Conservation (phyloP, 495 filamentous ascomycete species). For the Trichoderma asperelloides region DNA sequence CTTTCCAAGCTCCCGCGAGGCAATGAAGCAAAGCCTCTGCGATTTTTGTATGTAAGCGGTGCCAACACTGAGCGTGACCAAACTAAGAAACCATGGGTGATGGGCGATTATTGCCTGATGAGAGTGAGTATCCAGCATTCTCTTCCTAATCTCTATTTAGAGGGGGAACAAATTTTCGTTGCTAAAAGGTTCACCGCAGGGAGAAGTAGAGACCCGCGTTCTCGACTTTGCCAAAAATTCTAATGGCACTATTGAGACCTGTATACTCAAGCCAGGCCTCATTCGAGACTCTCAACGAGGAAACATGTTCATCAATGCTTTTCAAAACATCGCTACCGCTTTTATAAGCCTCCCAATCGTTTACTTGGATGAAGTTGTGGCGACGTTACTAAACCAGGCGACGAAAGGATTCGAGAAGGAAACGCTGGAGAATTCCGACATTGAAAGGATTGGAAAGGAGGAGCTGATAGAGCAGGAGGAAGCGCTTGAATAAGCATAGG, state of each 20-base stretch:
- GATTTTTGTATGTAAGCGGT: slow-evolving; percentile 43
- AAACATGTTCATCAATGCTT: slow-evolving; percentile 3
- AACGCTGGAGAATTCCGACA: slow-evolving; percentile 34
- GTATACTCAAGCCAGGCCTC: slow-evolving; percentile 34
- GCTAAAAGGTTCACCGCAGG: slow-evolving; percentile 19
- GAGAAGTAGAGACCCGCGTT: slow-evolving; percentile 34
- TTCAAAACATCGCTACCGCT: not conserved
- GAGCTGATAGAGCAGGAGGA: slow-evolving; percentile 10
- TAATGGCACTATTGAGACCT: slow-evolving; percentile 23
- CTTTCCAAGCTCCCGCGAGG: slow-evolving; percentile 19
- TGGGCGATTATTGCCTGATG: slow-evolving; percentile 35
- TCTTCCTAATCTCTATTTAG: not conserved
- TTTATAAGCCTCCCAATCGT: slow-evolving; percentile 27
- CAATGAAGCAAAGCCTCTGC: slow-evolving; percentile 21
- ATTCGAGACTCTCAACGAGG: slow-evolving; percentile 20
- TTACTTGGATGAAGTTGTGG: slow-evolving; percentile 28
- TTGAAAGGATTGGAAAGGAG: slow-evolving; percentile 32
- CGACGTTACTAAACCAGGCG: slow-evolving; percentile 35
- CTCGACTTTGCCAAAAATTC: slow-evolving; percentile 27
- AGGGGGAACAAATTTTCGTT: not conserved
- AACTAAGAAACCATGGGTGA: slow-evolving; percentile 25
- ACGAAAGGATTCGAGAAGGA: slow-evolving; percentile 40
- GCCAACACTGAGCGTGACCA: slow-evolving; percentile 28
- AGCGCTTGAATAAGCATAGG: not conserved
- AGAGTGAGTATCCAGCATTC: slow-evolving; percentile 18